These are phyloP conservation scores for Pseudocercospora eumusae DNA, from an alignment of 2,329 filamentous ascomycete genomes.

Conservation along the genomic window DNA sequence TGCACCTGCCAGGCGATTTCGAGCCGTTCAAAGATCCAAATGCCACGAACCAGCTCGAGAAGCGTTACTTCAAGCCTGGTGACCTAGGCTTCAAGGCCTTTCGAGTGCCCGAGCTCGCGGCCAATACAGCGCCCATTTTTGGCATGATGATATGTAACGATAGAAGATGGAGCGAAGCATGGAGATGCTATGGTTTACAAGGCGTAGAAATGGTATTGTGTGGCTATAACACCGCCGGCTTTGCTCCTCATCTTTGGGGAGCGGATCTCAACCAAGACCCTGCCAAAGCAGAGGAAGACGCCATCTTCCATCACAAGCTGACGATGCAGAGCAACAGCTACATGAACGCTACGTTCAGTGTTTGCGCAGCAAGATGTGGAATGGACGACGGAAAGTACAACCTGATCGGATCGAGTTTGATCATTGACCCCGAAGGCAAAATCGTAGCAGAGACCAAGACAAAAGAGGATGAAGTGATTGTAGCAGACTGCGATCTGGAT, in stretches of 20 bases:
- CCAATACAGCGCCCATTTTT: conserved; percentile 49
- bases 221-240: conserved; percentile 56
- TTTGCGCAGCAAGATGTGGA: conserved; percentile 53
- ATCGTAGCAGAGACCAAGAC: conserved; percentile 51
- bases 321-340: conserved; percentile 55
- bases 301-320: conserved; percentile 54
- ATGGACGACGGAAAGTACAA: conserved; percentile 51
- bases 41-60: conserved; percentile 56
- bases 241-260: conserved; percentile 49
- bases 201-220: conserved; percentile 52
- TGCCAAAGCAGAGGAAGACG: conserved; percentile 49
- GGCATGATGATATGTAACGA: conserved; percentile 60
- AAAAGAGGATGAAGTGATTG: conserved; percentile 51
- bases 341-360: conserved; percentile 54
- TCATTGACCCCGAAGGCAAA: conserved; percentile 51
- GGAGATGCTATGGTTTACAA: conserved; percentile 54
- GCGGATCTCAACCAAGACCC: conserved; percentile 43
- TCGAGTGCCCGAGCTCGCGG: conserved; percentile 48
- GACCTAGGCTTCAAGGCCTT: conserved; percentile 57
- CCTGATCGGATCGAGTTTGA: conserved; percentile 52
- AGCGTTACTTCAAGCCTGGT: conserved; percentile 56
- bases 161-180: conserved; percentile 56
- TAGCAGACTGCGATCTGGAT: conserved; percentile 53
- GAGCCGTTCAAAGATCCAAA: conserved; percentile 52
- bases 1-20: conserved; percentile 55